Evolutionary conservation across 2,329 filamentous ascomycete genomes (phyloP), one percentile per base, ranked within the genome.

Genomic region (Mycocentrospora acerina): DNA sequence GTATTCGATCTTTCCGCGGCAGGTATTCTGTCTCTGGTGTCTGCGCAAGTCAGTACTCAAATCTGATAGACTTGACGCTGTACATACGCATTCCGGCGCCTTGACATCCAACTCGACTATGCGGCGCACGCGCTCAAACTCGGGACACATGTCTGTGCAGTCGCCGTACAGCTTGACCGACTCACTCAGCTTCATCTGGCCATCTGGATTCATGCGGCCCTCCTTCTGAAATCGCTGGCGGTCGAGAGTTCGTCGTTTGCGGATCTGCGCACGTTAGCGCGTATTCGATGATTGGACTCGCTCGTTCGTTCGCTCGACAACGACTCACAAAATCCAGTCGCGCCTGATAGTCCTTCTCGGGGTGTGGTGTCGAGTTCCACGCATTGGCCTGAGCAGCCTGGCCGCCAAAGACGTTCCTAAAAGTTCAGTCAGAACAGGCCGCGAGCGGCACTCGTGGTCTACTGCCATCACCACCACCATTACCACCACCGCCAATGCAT

Each of bases 61-160:
- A 18, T 29, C 8, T 1, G 5, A n/a, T 3, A 1, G 4, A 3
- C 22, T 8, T 10, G 4, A 1, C 5, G 16, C 28, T 11, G 24
- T 16, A 48, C 67, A 32, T 64, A 81, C 79, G 68, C 74, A 79
- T 72, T 85, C 81, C 44, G 75, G 74, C 38, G 71, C 71, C 64
- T 80, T 79, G 17, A 82, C 76, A 64, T 82, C 80, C 34, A 80
- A 78, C 56, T 82, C 77, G 29, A 78, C 73, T 32, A 82, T 80
- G 26, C 81, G 73, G 49, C 82, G 75, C 29, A 82, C 75, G 29
- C 81, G 67, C 65, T 85, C 81, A 41, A 72, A 82, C 46, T 83
- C 78, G 2, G 81, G 77, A 55, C 81, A 85, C 80, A 84, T 83
- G 48, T 79, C 76, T 26, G 73, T 74, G 61, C 81, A 84, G 34